Evolutionary conservation across 257 asterid species (phyloP), one percentile per base, ranked within the genome.

Genomic region (Lavandula angustifolia): DNA sequence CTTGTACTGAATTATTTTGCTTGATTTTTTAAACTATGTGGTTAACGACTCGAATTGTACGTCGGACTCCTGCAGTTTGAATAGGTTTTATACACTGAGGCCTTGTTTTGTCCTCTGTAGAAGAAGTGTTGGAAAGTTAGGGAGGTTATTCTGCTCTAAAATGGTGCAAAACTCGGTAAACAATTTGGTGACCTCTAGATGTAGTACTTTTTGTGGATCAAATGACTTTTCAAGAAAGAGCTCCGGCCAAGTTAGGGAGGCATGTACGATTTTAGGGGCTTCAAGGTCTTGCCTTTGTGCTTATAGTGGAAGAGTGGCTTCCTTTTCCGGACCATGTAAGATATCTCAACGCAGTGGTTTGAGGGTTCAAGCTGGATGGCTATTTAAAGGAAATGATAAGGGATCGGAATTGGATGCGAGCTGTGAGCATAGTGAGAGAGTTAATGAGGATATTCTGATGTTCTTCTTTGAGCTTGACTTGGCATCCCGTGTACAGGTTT

Each of bases 401-500:
- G 85, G 82, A 14, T 71, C 89, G 1, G 79, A 74, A 58, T 82
- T 69, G 51, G 86, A 88, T 69, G 88, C 97, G 29, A 80, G 82
- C 59, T 68, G 76, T 60, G 99, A 92, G 82, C 96, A 81, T 35
- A 92, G 99, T 70, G 97, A 89, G 75, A 87, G 75, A 54, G 96
- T 83, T 41, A 89, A 90, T 67, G 97, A 89, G 73, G 95, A 92
- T 78, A 89, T 92, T 54, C 66, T 92, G 62, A 89, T 92, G 99
- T 87, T 92, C 78, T 89, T 87, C 81, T 92, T 89, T 80, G 96
- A 90, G 79, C 86, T 92, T 63, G 99, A 92, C 71, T 78, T 92
- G 85, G 95, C 91, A 31, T 87, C 96, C n/a, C 85, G 95, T 37
- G 97, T 89, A 37, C 99, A 92, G 97, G 99, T 92, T 68, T 47